Percentiles rank a stretch among this genome's conserved stretches.
phyloP scores from a whole-genome alignment of 1,284 basidiomycete genomes.

The Ustilago lituana region DNA sequence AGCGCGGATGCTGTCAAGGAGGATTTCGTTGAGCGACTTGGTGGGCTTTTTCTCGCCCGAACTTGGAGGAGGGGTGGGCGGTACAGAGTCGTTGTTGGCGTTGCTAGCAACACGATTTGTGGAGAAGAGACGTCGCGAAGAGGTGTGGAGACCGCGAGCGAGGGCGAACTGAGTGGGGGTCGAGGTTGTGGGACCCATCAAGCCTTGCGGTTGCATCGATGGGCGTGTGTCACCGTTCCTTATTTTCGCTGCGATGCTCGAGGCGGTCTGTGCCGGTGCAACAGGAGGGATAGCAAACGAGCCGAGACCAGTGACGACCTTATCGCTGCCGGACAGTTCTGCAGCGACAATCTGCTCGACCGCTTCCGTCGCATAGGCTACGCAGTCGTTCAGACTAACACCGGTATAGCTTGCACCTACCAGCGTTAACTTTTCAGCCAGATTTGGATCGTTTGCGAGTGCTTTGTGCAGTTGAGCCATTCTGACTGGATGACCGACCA shows the following conservation, averaged over 20 bases:
- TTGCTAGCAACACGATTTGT: neutral
- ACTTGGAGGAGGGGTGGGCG: neutral
- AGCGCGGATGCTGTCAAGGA: slow-evolving; percentile 39
- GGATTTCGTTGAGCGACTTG: slow-evolving; percentile 37
- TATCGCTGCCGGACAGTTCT: slow-evolving; percentile 20
- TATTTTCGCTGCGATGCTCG: slow-evolving; percentile 3
- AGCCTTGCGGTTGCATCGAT: slow-evolving; percentile 12
- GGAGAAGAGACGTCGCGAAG: slow-evolving; percentile 10
- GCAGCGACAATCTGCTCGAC: slow-evolving; percentile 39
- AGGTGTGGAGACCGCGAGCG: slow-evolving; percentile 26
- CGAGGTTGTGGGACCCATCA: slow-evolving; percentile 26
- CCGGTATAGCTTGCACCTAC: slow-evolving; percentile 87
- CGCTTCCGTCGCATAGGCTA: slow-evolving; percentile 67
- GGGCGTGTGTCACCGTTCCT: slow-evolving; percentile 15
- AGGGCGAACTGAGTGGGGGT: slow-evolving; percentile 14
- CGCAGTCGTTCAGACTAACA: slow-evolving; percentile 89
- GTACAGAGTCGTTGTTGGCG: neutral
- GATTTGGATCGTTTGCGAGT: slow-evolving; percentile 66
- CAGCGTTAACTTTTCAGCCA: slow-evolving; percentile 76
- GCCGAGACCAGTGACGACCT: slow-evolving; percentile 31
- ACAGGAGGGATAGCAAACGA: slow-evolving; percentile 34
- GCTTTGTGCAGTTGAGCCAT: slow-evolving; percentile 74
- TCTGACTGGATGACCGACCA: slow-evolving; percentile 78
- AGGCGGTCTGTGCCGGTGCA: neutral
- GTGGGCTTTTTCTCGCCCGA: slow-evolving; percentile 10